A percentile compares a stretch with the other conserved stretches of the same genome.
phyloP scores from a whole-genome alignment of 306 rosid species.

The Lablab purpureus region DNA sequence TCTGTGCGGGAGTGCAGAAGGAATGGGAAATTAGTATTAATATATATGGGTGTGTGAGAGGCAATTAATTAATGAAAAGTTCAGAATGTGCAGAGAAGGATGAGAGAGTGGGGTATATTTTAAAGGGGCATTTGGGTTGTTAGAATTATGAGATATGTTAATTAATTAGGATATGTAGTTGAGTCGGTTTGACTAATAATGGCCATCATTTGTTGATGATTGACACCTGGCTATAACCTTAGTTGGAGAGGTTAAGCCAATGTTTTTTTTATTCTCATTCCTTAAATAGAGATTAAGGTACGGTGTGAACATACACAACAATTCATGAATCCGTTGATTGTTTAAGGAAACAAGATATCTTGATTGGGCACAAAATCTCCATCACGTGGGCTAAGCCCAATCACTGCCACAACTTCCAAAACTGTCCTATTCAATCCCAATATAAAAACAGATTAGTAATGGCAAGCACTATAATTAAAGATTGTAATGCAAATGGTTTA shows the following conservation, averaged over 20 bases:
- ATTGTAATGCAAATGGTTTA: background rate
- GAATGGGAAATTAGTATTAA: background rate
- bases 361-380: constrained; percentile 42
- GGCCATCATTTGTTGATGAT: constrained; percentile 49
- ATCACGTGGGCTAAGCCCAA: constrained; percentile 54
- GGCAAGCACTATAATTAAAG: constrained; percentile 20
- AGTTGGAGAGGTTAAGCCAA: constrained; percentile 40
- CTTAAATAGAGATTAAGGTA: constrained; percentile 3
- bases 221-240: constrained; percentile 50
- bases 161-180: constrained; percentile 18
- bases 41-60: background rate
- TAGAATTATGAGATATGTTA: constrained; percentile 30
- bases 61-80: constrained; percentile 7
- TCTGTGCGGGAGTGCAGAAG: background rate
- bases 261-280: constrained; percentile 34
- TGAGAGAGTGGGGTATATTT: background rate
- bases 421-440: background rate
- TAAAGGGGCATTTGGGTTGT: background rate
- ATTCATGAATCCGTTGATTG: constrained; percentile 31
- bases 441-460: background rate
- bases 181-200: constrained; percentile 37
- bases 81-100: background rate
- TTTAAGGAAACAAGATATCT: constrained; percentile 53
- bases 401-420: constrained; percentile 20
- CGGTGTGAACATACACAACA: constrained; percentile 11